These are phyloP conservation scores for Plasmopara halstedii DNA, from an alignment of 352 stramenopile genomes.

Conservation along the genomic window DNA sequence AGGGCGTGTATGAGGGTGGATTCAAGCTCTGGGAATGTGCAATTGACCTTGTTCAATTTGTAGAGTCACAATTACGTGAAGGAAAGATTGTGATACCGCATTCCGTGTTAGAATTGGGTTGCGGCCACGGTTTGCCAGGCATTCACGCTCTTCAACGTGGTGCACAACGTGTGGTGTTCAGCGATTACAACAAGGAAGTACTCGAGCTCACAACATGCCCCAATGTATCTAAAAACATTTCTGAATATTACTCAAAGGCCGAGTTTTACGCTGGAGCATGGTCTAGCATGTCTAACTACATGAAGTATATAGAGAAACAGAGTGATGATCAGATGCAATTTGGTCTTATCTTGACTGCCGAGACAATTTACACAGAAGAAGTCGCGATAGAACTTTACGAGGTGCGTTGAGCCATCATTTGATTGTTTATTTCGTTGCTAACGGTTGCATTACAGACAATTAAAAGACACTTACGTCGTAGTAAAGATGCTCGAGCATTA, in stretches of 20 bases:
- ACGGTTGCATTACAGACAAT: slow-evolving; percentile 74
- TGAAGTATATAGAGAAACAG: slow-evolving; percentile 31
- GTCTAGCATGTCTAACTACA: slow-evolving; percentile 47
- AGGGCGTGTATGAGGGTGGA: slow-evolving; percentile 77
- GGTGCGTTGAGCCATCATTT: too few species aligned
- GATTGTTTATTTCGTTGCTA: too few species aligned
- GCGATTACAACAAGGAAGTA: slow-evolving; percentile 86
- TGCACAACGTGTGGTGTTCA: slow-evolving; percentile 62
- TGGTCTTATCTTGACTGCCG: slow-evolving; percentile 74
- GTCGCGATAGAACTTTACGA: slow-evolving; percentile 64
- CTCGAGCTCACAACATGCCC: slow-evolving; percentile 78
- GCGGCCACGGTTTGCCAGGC: slow-evolving; percentile 67
- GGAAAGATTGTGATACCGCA: slow-evolving; percentile 14
- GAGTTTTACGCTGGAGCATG: slow-evolving; percentile 77
- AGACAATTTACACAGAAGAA: slow-evolving; percentile 81
- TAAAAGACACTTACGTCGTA: slow-evolving; percentile 52
- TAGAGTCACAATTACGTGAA: slow-evolving; percentile 24
- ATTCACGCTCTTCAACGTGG: slow-evolving; percentile 68
- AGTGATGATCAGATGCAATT: slow-evolving; percentile 35
- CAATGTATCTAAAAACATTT: slow-evolving; percentile 56
- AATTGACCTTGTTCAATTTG: slow-evolving; percentile 57
- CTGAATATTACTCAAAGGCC: slow-evolving; percentile 24
- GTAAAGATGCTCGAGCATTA: slow-evolving; percentile 38
- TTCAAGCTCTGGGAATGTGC: slow-evolving; percentile 86
- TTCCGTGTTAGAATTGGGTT: slow-evolving; percentile 67